These are phyloP conservation scores for Podospora conica DNA, from an alignment of 495 filamentous ascomycete genomes.

Conservation along the genomic window DNA sequence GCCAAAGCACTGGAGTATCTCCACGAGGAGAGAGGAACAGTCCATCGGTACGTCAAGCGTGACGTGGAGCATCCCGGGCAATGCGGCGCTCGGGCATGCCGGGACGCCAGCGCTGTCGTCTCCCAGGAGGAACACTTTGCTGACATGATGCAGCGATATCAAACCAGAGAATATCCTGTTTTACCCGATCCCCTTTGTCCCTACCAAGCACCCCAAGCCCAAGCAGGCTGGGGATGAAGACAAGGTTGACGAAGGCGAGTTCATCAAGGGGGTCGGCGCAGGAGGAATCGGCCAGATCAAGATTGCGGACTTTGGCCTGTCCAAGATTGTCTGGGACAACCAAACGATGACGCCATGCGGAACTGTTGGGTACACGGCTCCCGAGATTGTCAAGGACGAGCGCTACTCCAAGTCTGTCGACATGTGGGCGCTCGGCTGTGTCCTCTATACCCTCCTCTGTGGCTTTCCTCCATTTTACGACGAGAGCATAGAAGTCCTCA, in stretches of 20 bases:
- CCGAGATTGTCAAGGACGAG: conserved; percentile 98
- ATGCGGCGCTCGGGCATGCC: too few relatives aligned
- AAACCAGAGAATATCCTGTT: conserved; percentile 98
- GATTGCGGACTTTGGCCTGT: conserved; percentile 95
- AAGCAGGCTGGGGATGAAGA: conserved; percentile 85
- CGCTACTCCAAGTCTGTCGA: conserved; percentile 98
- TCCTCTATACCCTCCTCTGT: conserved; percentile 92
- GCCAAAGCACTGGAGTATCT: conserved; percentile 90
- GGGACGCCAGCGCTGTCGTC: too few relatives aligned
- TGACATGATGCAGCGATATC: conserved; percentile 65
- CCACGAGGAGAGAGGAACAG: conserved; percentile 89
- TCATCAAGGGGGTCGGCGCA: conserved; percentile 72
- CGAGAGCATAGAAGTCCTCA: conserved; percentile 93
- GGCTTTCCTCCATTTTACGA: conserved; percentile 99
- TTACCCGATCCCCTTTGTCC: conserved; percentile 74
- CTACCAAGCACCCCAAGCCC: conserved; percentile 72
- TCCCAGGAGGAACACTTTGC: not conserved
- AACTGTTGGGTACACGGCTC: conserved; percentile 97
- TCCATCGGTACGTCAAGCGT: conserved; percentile 75
- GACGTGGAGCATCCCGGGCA: too few relatives aligned
- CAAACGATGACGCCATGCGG: conserved; percentile 99
- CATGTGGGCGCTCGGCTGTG: conserved; percentile 98
- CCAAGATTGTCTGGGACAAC: conserved; percentile 96
- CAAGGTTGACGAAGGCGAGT: conserved; percentile 95
- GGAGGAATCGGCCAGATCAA: conserved; percentile 94